Evolutionary conservation across 2,329 filamentous ascomycete genomes (phyloP).

Genomic region (Calonectria naviculata): DNA sequence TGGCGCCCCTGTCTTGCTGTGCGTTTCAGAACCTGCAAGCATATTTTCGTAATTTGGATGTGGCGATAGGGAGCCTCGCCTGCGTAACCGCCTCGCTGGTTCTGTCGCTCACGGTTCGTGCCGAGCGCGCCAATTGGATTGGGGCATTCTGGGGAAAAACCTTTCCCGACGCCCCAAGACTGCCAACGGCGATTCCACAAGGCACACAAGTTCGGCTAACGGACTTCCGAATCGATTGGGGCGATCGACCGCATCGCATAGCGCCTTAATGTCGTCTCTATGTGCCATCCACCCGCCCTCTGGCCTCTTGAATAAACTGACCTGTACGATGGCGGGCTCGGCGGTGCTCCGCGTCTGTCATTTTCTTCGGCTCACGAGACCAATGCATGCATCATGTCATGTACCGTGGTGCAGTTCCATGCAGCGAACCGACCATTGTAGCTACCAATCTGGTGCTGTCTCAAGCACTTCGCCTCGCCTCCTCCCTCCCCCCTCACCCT

Average conservation of each 20-base stretch:
- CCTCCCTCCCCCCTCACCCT: not conserved
- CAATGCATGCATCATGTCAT: constrained; percentile 8
- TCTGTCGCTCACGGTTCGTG: not conserved
- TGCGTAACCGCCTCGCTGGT: not conserved
- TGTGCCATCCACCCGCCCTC: not conserved
- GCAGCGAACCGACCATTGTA: not conserved
- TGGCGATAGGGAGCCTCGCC: not conserved
- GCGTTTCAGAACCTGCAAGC: not conserved
- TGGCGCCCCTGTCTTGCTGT: not conserved
- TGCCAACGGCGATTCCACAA: not conserved
- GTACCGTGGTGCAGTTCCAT: constrained; percentile 3
- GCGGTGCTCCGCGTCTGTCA: not conserved
- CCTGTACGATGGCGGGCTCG: not conserved
- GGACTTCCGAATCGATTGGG: not conserved
- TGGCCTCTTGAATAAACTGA: not conserved
- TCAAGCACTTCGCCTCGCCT: not conserved
- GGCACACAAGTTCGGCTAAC: not conserved
- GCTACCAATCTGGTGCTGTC: constrained; percentile 1
- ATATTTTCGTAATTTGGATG: not conserved
- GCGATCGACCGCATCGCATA: not conserved
- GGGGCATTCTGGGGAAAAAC: not conserved
- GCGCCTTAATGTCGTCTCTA: not conserved
- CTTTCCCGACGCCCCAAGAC: not conserved
- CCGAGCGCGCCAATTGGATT: not conserved
- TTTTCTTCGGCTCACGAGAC: not conserved